These are phyloP conservation scores for Aquilaria agallochum DNA, from an alignment of 441 rosid genomes.

Conservation along the genomic window DNA sequence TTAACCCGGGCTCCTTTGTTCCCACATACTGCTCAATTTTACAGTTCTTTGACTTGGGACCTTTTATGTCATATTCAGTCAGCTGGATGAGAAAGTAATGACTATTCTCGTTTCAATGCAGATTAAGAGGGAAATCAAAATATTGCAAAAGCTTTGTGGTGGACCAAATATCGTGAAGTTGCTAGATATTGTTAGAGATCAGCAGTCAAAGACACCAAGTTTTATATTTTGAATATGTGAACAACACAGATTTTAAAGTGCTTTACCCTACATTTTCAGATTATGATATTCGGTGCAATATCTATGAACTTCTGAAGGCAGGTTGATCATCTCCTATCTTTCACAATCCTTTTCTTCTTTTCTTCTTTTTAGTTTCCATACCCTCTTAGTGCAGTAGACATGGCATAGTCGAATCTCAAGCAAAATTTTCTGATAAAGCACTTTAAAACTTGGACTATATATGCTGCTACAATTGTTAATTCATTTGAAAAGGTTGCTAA, in stretches of 20 bases:
- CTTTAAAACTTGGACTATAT: too few relatives aligned
- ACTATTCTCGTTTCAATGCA: slow-evolving; percentile 25
- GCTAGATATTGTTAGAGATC: slow-evolving; percentile 98
- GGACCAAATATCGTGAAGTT: slow-evolving; percentile 94
- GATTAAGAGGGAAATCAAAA: slow-evolving; percentile 98
- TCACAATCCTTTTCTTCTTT: not conserved
- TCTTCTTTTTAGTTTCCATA: too few relatives aligned
- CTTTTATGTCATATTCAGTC: too few relatives aligned
- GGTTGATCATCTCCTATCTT: slow-evolving; percentile 18
- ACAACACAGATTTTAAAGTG: slow-evolving; percentile 94
- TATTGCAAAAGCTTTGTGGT: slow-evolving; percentile 96
- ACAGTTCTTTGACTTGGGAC: too few relatives aligned
- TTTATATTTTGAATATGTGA: slow-evolving; percentile 89
- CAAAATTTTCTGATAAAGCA: too few relatives aligned
- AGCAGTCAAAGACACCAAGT: slow-evolving; percentile 98
- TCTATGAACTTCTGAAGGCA: slow-evolving; percentile 87
- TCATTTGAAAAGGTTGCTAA: too few relatives aligned
- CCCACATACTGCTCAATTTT: too few relatives aligned
- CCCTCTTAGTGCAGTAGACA: too few relatives aligned
- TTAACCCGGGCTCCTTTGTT: too few relatives aligned
- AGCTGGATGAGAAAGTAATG: too few relatives aligned
- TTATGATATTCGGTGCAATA: slow-evolving; percentile 85
- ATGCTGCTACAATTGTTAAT: too few relatives aligned
- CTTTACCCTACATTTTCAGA: slow-evolving; percentile 91
- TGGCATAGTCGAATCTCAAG: too few relatives aligned